Percentiles rank a stretch among this genome's conserved stretches.
These are phyloP conservation scores for Alopecurus myosuroides DNA, from an alignment of 176 grass and related monocot genomes.

Conservation along the genomic window DNA sequence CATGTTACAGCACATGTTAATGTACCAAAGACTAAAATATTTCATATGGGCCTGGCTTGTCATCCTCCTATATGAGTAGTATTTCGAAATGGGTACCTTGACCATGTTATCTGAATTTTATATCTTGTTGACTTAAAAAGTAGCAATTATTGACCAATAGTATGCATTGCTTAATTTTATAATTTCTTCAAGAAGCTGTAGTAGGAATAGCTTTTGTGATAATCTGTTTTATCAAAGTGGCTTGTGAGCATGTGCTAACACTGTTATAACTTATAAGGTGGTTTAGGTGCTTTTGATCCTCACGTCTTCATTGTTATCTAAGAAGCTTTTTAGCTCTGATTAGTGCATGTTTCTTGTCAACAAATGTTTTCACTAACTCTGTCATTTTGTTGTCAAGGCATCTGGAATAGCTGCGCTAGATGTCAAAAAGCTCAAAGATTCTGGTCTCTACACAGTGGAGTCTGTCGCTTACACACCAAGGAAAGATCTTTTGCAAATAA, in stretches of 20 bases:
- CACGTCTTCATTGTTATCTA: background rate
- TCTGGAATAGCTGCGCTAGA: slow-evolving; percentile 92
- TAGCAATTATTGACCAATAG: background rate
- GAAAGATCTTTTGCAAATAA: slow-evolving; percentile 92
- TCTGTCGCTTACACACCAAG: slow-evolving; percentile 88
- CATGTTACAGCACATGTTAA: background rate
- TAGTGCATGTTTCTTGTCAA: background rate
- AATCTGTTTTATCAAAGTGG: background rate
- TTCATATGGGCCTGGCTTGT: background rate
- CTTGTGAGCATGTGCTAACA: background rate
- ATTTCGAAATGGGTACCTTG: background rate
- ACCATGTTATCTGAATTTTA: background rate
- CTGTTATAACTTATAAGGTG: background rate
- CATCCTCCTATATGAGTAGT: background rate
- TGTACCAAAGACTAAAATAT: background rate
- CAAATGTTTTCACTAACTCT: background rate
- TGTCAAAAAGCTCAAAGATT: slow-evolving; percentile 94
- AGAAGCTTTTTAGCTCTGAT: background rate
- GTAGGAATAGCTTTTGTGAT: background rate
- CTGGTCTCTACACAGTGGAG: slow-evolving; percentile 76
- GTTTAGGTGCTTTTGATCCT: background rate
- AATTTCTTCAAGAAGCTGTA: background rate
- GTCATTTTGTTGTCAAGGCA: slow-evolving; percentile 44
- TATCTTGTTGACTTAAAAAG: background rate
- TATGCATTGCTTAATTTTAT: background rate